Evolutionary conservation across 805 yeast species (phyloP).

Genomic region (Myxozyma sirexii): DNA sequence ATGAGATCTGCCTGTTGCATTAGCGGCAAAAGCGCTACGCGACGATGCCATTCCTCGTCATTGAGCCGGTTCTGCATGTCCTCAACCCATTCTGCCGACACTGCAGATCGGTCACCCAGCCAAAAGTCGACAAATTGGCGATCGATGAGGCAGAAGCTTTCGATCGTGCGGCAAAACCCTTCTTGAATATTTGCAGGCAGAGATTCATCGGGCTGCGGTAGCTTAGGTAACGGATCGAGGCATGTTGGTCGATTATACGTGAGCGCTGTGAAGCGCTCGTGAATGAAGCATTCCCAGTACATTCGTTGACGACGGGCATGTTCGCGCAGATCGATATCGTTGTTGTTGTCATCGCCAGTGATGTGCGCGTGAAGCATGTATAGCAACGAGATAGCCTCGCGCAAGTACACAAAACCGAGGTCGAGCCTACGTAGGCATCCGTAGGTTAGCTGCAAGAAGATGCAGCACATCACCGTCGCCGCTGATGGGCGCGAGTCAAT

Average conservation of each 20-base stretch:
- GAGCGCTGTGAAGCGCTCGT: background rate
- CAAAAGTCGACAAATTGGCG: background rate
- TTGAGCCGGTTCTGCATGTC: background rate
- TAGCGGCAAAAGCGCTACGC: background rate
- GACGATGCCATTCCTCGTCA: background rate
- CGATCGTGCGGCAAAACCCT: background rate
- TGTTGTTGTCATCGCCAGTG: too few relatives aligned
- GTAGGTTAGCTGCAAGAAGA: too few relatives aligned
- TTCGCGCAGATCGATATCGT: too few relatives aligned
- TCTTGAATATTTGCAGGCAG: background rate
- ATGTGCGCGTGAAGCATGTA: too few relatives aligned
- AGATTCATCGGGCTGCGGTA: background rate
- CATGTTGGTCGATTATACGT: background rate
- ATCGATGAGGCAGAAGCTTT: background rate
- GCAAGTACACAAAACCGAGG: background rate
- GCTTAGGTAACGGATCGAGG: background rate
- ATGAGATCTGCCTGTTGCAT: background rate
- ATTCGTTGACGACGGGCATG: background rate
- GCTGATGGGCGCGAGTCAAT: too few relatives aligned
- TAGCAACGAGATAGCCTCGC: background rate
- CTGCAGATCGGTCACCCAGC: background rate
- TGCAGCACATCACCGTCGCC: too few relatives aligned
- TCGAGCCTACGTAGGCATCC: too few relatives aligned
- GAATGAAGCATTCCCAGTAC: background rate
- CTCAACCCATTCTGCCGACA: background rate